Evolutionary conservation across 208 protist genomes (phyloP).

Genomic region (Wallacemonas sp.): DNA sequence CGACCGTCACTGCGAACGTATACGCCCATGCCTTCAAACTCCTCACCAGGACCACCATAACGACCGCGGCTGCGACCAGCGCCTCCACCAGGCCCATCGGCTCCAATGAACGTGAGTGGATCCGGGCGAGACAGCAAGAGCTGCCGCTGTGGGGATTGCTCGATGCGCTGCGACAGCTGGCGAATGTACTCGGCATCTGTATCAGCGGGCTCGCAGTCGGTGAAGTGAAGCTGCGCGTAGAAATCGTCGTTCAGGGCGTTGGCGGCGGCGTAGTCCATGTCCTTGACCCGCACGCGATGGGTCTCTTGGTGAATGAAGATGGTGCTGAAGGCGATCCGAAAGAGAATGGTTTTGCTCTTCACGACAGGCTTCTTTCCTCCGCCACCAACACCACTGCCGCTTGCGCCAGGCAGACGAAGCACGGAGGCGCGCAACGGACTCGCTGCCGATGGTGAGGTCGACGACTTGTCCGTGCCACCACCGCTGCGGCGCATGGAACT

Average conservation of each 20-base stretch:
- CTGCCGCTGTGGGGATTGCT: conserved; percentile 68
- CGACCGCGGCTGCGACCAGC: conserved; percentile 19
- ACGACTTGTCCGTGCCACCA: not conserved
- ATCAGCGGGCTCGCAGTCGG: conserved; percentile 22
- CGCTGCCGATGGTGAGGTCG: not conserved
- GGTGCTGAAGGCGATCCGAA: conserved; percentile 78
- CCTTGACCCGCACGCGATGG: conserved; percentile 55
- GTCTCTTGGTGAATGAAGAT: conserved; percentile 68
- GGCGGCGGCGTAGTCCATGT: conserved; percentile 71
- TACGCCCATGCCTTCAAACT: conserved; percentile 32
- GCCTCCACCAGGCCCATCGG: not conserved
- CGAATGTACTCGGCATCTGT: conserved; percentile 50
- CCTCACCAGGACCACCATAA: conserved; percentile 20
- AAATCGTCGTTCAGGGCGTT: conserved; percentile 62
- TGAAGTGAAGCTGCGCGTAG: conserved; percentile 70
- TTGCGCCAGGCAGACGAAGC: not conserved
- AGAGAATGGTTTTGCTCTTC: conserved; percentile 39
- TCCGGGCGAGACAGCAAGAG: conserved; percentile 40
- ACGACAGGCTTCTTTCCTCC: conserved; percentile 19
- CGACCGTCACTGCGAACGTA: conserved; percentile 68
- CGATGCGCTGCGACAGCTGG: conserved; percentile 56
- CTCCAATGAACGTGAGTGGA: conserved; percentile 26
- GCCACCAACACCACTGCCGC: not conserved
- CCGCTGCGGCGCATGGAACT: not conserved
- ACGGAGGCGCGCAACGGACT: conserved; percentile 7